A percentile compares a stretch with the other conserved stretches of the same genome.
phyloP scores from a whole-genome alignment of 805 yeast genomes.

The Hagleromyces aurorensis region DNA sequence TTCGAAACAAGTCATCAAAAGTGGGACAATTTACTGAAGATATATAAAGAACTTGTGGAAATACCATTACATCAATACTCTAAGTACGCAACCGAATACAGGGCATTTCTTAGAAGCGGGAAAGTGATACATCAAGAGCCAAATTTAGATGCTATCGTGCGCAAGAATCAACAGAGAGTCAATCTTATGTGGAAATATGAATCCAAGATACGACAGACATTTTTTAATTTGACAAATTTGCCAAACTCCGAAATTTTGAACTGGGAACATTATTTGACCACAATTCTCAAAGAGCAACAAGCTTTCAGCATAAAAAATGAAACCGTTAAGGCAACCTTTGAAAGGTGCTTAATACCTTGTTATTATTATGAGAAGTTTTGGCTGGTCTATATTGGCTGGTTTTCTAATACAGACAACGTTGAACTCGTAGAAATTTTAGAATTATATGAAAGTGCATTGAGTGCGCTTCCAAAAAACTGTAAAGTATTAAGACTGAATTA shows the following conservation, averaged over 20 bases:
- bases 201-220: conserved; percentile 47
- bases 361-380: conserved; percentile 56
- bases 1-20: conserved; percentile 41
- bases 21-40: conserved; percentile 32
- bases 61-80: conserved; percentile 86
- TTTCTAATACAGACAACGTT: conserved; percentile 24
- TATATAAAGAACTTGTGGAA: conserved; percentile 39
- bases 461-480: conserved; percentile 31
- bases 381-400: conserved; percentile 57
- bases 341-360: conserved; percentile 65
- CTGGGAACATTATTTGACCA: conserved; percentile 61
- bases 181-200: conserved; percentile 67
- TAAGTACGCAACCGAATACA: conserved; percentile 51
- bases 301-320: conserved; percentile 21
- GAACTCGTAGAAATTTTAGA: conserved; percentile 32
- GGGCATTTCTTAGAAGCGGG: conserved; percentile 24
- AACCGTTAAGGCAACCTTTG: conserved; percentile 46
- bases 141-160: conserved; percentile 37
- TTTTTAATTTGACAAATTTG: conserved; percentile 45
- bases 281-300: conserved; percentile 35
- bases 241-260: conserved; percentile 36
- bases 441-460: conserved; percentile 46
- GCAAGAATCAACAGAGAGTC: conserved; percentile 44
- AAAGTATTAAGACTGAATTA: conserved; percentile 14
- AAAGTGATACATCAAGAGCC: conserved; percentile 5